phyloP scores from a whole-genome alignment of 2,329 filamentous ascomycete species.

The Penicillium sp. region DNA sequence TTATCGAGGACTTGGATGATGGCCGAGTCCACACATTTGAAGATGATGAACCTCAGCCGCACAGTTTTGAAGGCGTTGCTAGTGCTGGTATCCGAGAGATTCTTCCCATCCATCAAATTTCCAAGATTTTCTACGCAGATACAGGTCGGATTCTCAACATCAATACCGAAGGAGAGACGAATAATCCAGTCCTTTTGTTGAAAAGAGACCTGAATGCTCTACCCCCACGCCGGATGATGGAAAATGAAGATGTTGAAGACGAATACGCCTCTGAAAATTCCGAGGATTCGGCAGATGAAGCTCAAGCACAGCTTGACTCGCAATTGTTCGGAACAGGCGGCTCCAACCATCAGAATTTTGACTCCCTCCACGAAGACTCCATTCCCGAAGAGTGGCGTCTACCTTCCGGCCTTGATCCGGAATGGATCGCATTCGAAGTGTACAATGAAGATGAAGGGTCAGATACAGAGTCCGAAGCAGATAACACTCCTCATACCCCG shows the following conservation, averaged over 20 bases:
- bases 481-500: slow-evolving; percentile 19
- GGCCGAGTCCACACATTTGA: slow-evolving; percentile 67
- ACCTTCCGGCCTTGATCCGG: slow-evolving; percentile 75
- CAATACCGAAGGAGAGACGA: slow-evolving; percentile 64
- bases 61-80: slow-evolving; percentile 60
- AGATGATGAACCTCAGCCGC: slow-evolving; percentile 57
- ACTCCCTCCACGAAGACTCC: slow-evolving; percentile 29
- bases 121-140: slow-evolving; percentile 91
- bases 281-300: slow-evolving; percentile 42
- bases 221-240: slow-evolving; percentile 60
- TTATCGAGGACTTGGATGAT: slow-evolving; percentile 80
- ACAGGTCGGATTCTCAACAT: slow-evolving; percentile 89
- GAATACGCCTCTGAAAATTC: slow-evolving; percentile 28
- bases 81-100: slow-evolving; percentile 66
- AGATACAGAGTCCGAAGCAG: slow-evolving; percentile 52
- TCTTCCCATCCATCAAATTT: slow-evolving; percentile 71
- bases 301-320: slow-evolving; percentile 40
- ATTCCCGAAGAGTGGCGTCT: slow-evolving; percentile 57
- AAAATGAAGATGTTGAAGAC: slow-evolving; percentile 43
- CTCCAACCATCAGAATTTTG: slow-evolving; percentile 13
- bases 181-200: slow-evolving; percentile 71
- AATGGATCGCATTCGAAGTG: slow-evolving; percentile 90
- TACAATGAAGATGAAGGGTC: slow-evolving; percentile 65
- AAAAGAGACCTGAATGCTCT: slow-evolving; percentile 69
- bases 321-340: slow-evolving; percentile 30